Evolutionary conservation across 441 rosid species (phyloP).

Genomic region (Flueggea neowawraea): DNA sequence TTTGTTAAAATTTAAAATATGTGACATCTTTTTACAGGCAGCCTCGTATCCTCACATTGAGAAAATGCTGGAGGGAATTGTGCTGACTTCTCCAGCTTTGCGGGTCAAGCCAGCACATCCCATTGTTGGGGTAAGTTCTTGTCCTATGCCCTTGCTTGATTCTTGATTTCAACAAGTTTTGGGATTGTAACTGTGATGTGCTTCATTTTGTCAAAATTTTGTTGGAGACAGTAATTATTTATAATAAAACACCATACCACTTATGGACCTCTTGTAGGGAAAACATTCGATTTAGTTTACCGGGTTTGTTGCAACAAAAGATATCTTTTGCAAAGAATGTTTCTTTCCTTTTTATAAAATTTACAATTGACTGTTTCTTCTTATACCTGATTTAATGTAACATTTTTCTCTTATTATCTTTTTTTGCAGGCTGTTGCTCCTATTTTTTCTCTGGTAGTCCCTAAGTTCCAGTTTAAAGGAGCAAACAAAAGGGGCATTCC

Average conservation of each 20-base stretch:
- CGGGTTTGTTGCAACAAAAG: background rate
- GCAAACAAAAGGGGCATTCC: conserved; percentile 99
- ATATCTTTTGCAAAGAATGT: too few relatives aligned
- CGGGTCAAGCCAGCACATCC: conserved; percentile 97
- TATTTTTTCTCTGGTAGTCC: conserved; percentile 73
- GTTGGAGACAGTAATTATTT: too few relatives aligned
- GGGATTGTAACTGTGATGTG: too few relatives aligned
- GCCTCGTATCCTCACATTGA: conserved; percentile 50
- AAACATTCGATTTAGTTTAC: too few relatives aligned
- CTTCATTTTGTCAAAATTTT: too few relatives aligned
- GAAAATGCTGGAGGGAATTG: conserved; percentile 76
- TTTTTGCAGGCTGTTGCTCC: conserved; percentile 84
- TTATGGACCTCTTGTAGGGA: too few relatives aligned
- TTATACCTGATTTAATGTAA: background rate
- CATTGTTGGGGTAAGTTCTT: conserved; percentile 66
- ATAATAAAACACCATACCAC: too few relatives aligned
- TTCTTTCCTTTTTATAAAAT: background rate
- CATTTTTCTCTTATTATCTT: background rate
- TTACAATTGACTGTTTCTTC: background rate
- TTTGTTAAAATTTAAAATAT: too few relatives aligned
- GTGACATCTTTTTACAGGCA: conserved; percentile 37
- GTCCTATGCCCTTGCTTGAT: background rate
- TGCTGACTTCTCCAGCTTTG: conserved; percentile 90
- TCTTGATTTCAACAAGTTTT: too few relatives aligned
- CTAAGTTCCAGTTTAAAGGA: conserved; percentile 91